phyloP scores from a whole-genome alignment of 192 early-diverging fungal genomes.

The Backusella mclennaniae region DNA sequence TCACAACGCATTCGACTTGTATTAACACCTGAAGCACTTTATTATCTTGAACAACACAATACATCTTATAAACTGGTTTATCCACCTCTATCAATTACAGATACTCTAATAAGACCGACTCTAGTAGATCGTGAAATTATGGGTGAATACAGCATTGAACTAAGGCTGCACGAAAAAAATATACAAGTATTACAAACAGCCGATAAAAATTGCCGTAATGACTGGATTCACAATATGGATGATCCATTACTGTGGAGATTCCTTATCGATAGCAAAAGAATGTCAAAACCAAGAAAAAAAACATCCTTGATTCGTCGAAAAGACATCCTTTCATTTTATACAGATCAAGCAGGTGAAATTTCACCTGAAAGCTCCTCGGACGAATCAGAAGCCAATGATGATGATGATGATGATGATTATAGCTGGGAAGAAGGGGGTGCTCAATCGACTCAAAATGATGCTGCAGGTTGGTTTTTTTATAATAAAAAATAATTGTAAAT shows the following conservation, averaged over 20 bases:
- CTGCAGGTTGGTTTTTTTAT: constrained; percentile 17
- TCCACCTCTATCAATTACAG: neutral
- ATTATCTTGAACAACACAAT: neutral
- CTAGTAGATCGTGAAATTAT: neutral
- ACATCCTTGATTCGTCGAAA: neutral
- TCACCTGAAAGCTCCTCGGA: constrained; percentile 16
- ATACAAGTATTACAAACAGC: neutral
- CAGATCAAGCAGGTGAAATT: constrained; percentile 12
- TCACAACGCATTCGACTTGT: neutral
- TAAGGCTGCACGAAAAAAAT: constrained; percentile 4
- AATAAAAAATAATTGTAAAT: neutral
- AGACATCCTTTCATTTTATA: constrained; percentile 14
- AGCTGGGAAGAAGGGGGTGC: constrained; percentile 7
- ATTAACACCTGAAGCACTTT: neutral
- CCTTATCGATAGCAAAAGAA: neutral
- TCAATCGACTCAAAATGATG: neutral
- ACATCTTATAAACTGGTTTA: neutral
- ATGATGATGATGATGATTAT: neutral
- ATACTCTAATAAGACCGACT: neutral
- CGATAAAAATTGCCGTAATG: neutral
- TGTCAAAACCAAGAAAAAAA: neutral
- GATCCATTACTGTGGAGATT: constrained; percentile 4
- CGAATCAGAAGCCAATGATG: constrained; percentile 11
- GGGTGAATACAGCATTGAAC: neutral
- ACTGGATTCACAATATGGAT: neutral